Evolutionary conservation across 108 stramenopile species (phyloP), one percentile per base, ranked within the genome.

Genomic region (Fragilaria radians): DNA sequence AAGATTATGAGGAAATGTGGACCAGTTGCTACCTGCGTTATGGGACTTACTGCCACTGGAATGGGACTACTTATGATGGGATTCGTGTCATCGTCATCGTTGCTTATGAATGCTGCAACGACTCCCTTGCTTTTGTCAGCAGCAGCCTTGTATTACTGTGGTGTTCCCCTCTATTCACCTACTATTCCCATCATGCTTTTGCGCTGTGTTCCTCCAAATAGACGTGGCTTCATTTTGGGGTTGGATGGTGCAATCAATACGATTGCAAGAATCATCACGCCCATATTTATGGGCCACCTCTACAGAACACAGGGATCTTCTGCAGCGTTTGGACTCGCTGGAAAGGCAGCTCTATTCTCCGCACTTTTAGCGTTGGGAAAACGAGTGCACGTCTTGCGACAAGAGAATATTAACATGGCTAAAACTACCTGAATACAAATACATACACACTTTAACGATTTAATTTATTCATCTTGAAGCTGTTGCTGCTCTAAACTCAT

Each of bases 111-210:
- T 26, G 55, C 52, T 3, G 17, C 61, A 18, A 25, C 48, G 32
- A 46, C 72, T 18, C 61, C 63, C 7, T 48, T 63, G 14, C 56
- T 73, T 26, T 61, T 83, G 24, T 72, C 58, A 46, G 74, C 82
- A 4, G 80, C 83, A 2, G 77, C 74, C 11, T 56, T 89, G 32
- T 89, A 89, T 60, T 85, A 80, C 49, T 58, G 62, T 27, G 87
- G 87, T 48, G 83, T 85, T 4, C 80, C 87, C 1, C 55, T 89
- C n/a, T 89, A 85, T 62, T 83, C 78, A 2, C 87, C 87, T n/a
- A 71, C 84, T 18, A 67, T 89, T 17, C 87, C 87, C 19, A 83
- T 84, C 2, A 82, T 89, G 81, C 52, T 89, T n/a, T 54, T 89
- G 46, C 76, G 71, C 53, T 85, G 87, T 60, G 87, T 89, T 9